Conservation (phyloP, 2,329 filamentous ascomycete genomes). For the Cercospora sojina region DNA sequence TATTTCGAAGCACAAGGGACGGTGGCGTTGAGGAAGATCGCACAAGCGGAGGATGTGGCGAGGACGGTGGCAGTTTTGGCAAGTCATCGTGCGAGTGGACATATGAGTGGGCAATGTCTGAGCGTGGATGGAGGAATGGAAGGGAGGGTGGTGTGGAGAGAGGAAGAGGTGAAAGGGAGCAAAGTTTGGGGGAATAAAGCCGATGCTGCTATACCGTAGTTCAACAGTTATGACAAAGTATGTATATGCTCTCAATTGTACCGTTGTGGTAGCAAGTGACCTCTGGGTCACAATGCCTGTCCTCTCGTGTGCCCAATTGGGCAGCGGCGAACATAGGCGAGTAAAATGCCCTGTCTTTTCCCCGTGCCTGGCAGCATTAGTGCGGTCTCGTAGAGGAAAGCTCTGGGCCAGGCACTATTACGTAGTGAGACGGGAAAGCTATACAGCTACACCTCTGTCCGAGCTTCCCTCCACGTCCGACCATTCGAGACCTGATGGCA, state of each 20-base stretch:
- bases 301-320: background rate
- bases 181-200: slow-evolving; percentile 18
- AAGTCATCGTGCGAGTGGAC: slow-evolving; percentile 52
- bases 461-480: slow-evolving; percentile 1
- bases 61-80: slow-evolving; percentile 52
- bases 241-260: too few relatives aligned
- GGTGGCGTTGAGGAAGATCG: slow-evolving; percentile 49
- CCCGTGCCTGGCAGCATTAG: slow-evolving; percentile 6
- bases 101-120: slow-evolving; percentile 56
- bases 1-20: slow-evolving; percentile 54
- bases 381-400: slow-evolving; percentile 1
- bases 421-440: background rate
- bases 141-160: slow-evolving; percentile 51
- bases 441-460: background rate
- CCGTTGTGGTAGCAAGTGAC: background rate
- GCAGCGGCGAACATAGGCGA: slow-evolving; percentile 4
- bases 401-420: slow-evolving; percentile 13
- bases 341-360: background rate
- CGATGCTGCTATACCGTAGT: slow-evolving; percentile 11
- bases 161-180: slow-evolving; percentile 41
- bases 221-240: background rate
- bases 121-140: slow-evolving; percentile 55
- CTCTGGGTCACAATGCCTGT: background rate
- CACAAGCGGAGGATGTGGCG: slow-evolving; percentile 52
- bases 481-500: background rate